Evolutionary conservation across 225 moss, liverwort and hornwort genomes (phyloP), one percentile per base, ranked within the genome.

Genomic region (Climacium dendroides): DNA sequence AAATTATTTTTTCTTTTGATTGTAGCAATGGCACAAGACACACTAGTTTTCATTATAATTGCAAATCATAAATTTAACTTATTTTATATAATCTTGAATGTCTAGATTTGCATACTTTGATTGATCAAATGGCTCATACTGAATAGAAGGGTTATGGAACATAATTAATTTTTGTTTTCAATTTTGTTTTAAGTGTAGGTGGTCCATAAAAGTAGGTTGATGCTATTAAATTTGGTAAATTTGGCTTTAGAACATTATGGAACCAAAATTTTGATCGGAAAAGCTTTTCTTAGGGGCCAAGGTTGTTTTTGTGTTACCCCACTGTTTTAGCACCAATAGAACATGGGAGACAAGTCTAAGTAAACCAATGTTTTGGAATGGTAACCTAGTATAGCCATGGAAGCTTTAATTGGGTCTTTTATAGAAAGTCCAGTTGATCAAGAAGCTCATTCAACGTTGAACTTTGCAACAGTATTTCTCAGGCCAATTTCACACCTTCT

Each of bases 251-350:
- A 45, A 2, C 17, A 16, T n/a, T n/a, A n/a, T n/a, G n/a, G n/a
- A n/a, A n/a, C n/a, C n/a, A n/a, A n/a, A n/a, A n/a, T n/a, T n/a
- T n/a, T n/a, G n/a, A n/a, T n/a, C n/a, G n/a, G n/a, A n/a, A n/a
- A n/a, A n/a, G n/a, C n/a, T n/a, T n/a, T n/a, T n/a, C n/a, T n/a
- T n/a, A n/a, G n/a, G n/a, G n/a, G n/a, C n/a, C n/a, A n/a, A n/a
- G n/a, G n/a, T n/a, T n/a, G n/a, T n/a, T n/a, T n/a, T n/a, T n/a
- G n/a, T n/a, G n/a, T n/a, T n/a, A n/a, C n/a, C n/a, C n/a, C 2
- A 41, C 1, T 0, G 2, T n/a, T 66, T 0, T 0, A 3, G 3
- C 0, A 1, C 41, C 70, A 41, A 9, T 2, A 15, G 0, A 70
- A 41, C 3, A 70, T 15, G 0, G 0, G 1, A 70, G 41, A 41